Percentiles rank a stretch among this genome's conserved stretches.
Conservation (phyloP, 768 basidiomycete species). For the Boletales sp. region DNA sequence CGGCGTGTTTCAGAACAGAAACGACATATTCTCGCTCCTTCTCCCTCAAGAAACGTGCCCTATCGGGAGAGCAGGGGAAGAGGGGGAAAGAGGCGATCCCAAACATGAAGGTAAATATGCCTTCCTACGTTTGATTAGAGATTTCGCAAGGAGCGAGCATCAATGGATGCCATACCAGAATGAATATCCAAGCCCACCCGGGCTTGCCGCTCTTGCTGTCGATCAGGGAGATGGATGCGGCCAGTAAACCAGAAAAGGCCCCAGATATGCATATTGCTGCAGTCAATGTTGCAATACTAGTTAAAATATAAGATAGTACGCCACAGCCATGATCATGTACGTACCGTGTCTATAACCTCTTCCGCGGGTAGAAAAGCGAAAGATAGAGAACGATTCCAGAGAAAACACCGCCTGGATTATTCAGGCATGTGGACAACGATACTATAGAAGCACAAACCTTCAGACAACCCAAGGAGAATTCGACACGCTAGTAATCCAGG, state of each 20-base stretch:
- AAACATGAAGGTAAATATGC: slow-evolving; percentile 58
- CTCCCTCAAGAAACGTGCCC: slow-evolving; percentile 47
- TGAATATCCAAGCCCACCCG: slow-evolving; percentile 65
- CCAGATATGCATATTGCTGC: slow-evolving; percentile 50
- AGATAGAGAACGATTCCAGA: slow-evolving; percentile 57
- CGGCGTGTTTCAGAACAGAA: slow-evolving; percentile 14
- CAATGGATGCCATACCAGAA: slow-evolving; percentile 33
- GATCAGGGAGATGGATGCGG: slow-evolving; percentile 55
- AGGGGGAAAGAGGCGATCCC: slow-evolving; percentile 50
- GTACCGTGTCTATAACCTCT: slow-evolving; percentile 22
- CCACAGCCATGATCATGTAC: not conserved
- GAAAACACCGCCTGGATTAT: slow-evolving; percentile 46
- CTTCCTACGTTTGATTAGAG: slow-evolving; percentile 37
- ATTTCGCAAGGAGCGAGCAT: not conserved
- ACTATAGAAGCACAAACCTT: slow-evolving; percentile 39
- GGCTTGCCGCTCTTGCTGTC: slow-evolving; percentile 45
- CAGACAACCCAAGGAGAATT: slow-evolving; percentile 49
- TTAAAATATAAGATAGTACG: not conserved
- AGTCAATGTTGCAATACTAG: slow-evolving; percentile 37
- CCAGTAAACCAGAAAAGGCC: slow-evolving; percentile 62
- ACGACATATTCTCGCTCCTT: slow-evolving; percentile 48
- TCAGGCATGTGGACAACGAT: not conserved
- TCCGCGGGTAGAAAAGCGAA: slow-evolving; percentile 44
- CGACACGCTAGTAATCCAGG: slow-evolving; percentile 52
- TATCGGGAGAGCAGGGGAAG: slow-evolving; percentile 41